Percentiles rank a stretch among this genome's conserved stretches.
phyloP scores from a whole-genome alignment of 2,329 filamentous ascomycete genomes.

The Penicillium sp. region DNA sequence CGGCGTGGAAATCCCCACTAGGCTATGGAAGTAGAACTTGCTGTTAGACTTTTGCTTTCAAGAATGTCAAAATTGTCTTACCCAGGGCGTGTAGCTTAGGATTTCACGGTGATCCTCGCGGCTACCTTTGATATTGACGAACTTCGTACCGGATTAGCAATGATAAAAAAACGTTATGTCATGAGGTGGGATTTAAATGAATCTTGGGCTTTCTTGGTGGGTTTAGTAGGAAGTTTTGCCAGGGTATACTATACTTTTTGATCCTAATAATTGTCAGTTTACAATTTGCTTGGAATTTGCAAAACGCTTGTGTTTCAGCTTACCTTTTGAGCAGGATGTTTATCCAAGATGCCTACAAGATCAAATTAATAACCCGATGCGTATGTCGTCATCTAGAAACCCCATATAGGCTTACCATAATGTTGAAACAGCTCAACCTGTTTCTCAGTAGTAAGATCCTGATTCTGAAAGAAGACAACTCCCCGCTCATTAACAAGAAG shows the following conservation, averaged over 20 bases:
- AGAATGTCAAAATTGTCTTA: conserved; percentile 11
- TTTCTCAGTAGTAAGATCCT: conserved; percentile 41
- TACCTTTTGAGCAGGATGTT: conserved; percentile 15
- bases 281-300: no score
- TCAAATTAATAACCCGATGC: not conserved
- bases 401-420: conserved; percentile 37
- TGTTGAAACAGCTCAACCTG: conserved; percentile 49
- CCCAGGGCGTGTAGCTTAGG: conserved; percentile 50
- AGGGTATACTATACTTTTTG: conserved; percentile 1
- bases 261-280: not conserved
- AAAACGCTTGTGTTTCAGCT: accelerated
- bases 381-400: no score
- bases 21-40: conserved; percentile 25
- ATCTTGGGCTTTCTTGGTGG: no score
- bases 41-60: not conserved
- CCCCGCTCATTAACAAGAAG: conserved; percentile 50
- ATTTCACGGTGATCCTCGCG: conserved; percentile 49
- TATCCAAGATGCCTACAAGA: conserved; percentile 2
- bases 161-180: not conserved
- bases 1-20: conserved; percentile 50
- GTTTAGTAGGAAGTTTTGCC: not conserved
- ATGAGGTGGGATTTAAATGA: not conserved
- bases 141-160: conserved; percentile 17
- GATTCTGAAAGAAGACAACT: conserved; percentile 48
- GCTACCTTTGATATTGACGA: conserved; percentile 49